Percentiles rank a stretch among this genome's conserved stretches.
These are phyloP conservation scores for Tuber microsphaerosporum DNA, from an alignment of 495 filamentous ascomycete genomes.

Conservation along the genomic window DNA sequence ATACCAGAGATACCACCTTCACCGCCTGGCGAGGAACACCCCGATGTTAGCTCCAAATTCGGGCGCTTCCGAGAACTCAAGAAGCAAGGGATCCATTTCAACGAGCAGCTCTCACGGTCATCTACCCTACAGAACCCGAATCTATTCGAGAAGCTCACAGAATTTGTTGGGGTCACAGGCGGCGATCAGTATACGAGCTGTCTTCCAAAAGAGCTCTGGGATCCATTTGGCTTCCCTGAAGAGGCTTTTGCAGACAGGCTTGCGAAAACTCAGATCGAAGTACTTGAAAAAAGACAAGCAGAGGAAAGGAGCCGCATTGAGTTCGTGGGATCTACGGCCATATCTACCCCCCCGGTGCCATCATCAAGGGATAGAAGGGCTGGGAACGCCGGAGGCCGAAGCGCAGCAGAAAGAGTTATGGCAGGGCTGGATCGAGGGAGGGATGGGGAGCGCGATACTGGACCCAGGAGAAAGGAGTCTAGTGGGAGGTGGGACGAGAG, in stretches of 20 bases:
- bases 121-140: conserved; percentile 72
- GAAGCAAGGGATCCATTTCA: conserved; percentile 82
- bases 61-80: conserved; percentile 78
- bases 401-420: conserved; percentile 45
- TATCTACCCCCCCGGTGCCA: conserved; percentile 28
- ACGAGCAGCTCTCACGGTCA: conserved; percentile 65
- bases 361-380: conserved; percentile 30
- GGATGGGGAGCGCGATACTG: conserved; percentile 40
- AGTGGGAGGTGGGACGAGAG: conserved; percentile 25
- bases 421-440: conserved; percentile 40
- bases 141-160: conserved; percentile 68
- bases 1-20: conserved; percentile 70
- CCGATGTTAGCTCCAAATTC: conserved; percentile 56
- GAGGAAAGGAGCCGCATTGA: conserved; percentile 61
- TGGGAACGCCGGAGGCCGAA: conserved; percentile 31
- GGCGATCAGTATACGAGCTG: conserved; percentile 69
- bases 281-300: conserved; percentile 53
- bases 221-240: conserved; percentile 57
- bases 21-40: conserved; percentile 67
- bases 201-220: conserved; percentile 60
- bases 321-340: conserved; percentile 58
- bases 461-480: conserved; percentile 15
- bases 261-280: conserved; percentile 56
- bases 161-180: conserved; percentile 66
- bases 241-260: conserved; percentile 71